These are phyloP conservation scores for Pseudoturritis turrita DNA, from an alignment of 345 rosid species.

Conservation along the genomic window DNA sequence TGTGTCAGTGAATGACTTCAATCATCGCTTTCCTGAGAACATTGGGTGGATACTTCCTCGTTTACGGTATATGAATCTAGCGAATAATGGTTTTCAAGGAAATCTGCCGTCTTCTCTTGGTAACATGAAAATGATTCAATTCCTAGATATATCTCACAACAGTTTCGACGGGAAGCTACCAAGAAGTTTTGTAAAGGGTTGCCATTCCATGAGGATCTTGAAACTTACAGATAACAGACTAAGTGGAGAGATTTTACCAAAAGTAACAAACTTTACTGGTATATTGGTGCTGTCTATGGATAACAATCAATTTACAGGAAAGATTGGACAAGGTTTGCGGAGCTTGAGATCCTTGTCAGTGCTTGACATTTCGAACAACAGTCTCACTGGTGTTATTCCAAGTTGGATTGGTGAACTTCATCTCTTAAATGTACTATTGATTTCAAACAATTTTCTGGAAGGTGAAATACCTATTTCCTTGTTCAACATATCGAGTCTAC, in stretches of 20 bases:
- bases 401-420: constrained; percentile 1
- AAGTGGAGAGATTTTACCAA: background rate
- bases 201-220: background rate
- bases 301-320: constrained; percentile 5
- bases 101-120: background rate
- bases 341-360: background rate
- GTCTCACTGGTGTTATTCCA: constrained; percentile 3
- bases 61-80: background rate
- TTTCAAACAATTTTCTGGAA: background rate
- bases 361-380: constrained; percentile 1
- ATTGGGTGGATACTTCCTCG: constrained; percentile 7
- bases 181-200: background rate
- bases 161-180: background rate
- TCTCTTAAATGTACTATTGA: background rate
- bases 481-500: background rate
- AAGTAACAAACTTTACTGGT: background rate
- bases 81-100: background rate
- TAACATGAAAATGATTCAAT: background rate
- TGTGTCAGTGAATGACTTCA: background rate
- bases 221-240: constrained; percentile 3
- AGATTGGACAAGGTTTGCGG: background rate
- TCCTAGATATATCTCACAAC: background rate
- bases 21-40: background rate
- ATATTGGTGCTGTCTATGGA: background rate
- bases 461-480: background rate